Percentiles rank a stretch among this genome's conserved stretches.
These are phyloP conservation scores for Hydrangea macrophylla DNA, from an alignment of 148 eudicot species.

Conservation along the genomic window DNA sequence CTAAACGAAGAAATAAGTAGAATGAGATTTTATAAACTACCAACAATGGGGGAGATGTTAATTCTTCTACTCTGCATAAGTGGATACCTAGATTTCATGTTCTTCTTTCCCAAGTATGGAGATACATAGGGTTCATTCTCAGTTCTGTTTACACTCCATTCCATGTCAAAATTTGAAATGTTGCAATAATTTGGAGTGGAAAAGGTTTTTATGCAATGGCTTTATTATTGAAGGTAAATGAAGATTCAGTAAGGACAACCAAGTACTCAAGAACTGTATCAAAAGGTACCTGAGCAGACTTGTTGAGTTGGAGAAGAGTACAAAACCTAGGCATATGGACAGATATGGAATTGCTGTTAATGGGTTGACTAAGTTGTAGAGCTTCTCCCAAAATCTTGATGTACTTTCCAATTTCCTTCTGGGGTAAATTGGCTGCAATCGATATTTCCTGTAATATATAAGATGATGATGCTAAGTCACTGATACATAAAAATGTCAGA, in stretches of 20 bases:
- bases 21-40: too few relatives aligned
- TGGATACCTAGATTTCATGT: too few relatives aligned
- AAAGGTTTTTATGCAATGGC: not conserved
- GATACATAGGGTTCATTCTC: too few relatives aligned
- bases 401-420: slow-evolving; percentile 97
- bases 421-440: slow-evolving; percentile 94
- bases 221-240: too few relatives aligned
- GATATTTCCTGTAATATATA: slow-evolving; percentile 71
- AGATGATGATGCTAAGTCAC: slow-evolving; percentile 7
- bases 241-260: not conserved
- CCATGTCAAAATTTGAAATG: not conserved
- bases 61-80: too few relatives aligned
- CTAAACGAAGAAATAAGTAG: too few relatives aligned
- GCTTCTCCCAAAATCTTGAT: slow-evolving; percentile 98
- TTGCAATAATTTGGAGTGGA: not conserved
- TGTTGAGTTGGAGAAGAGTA: slow-evolving; percentile 94
- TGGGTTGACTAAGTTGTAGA: slow-evolving; percentile 93
- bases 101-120: too few relatives aligned
- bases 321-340: slow-evolving; percentile 99
- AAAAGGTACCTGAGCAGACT: slow-evolving; percentile 85
- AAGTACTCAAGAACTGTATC: not conserved
- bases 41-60: too few relatives aligned
- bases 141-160: too few relatives aligned
- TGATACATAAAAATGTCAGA: not conserved
- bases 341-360: slow-evolving; percentile 94